These are phyloP conservation scores for Sporisorium exsertum DNA, from an alignment of 1,284 basidiomycete species.

Conservation along the genomic window DNA sequence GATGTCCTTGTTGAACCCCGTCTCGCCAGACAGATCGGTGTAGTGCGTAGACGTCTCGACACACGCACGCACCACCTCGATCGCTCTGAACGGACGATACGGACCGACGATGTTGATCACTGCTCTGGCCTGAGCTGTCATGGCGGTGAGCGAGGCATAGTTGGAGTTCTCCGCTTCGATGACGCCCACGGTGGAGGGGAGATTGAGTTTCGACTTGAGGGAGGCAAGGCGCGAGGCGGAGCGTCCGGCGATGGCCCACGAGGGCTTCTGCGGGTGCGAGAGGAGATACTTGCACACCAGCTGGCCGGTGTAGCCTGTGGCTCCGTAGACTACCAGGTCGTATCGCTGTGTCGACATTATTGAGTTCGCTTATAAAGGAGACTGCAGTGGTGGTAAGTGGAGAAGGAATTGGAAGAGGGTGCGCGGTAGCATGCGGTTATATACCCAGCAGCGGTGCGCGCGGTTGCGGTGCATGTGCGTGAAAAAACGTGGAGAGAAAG, in stretches of 20 bases:
- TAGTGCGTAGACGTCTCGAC: constrained; percentile 75
- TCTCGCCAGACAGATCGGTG: constrained; percentile 76
- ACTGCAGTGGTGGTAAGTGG: not conserved
- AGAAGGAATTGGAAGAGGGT: no score
- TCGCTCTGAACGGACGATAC: constrained; percentile 47
- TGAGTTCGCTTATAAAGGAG: no score
- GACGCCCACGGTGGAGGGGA: constrained; percentile 40
- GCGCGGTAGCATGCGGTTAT: not conserved
- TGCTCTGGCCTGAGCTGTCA: constrained; percentile 38
- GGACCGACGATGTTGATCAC: constrained; percentile 63
- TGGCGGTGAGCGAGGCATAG: constrained; percentile 36
- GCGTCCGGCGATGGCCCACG: constrained; percentile 62
- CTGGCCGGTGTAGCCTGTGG: constrained; percentile 64
- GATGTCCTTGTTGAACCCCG: constrained; percentile 71
- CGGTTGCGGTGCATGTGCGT: not conserved
- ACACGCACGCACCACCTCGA: constrained; percentile 72
- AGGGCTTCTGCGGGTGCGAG: constrained; percentile 41
- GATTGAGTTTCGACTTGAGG: constrained; percentile 36
- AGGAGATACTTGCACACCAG: constrained; percentile 55
- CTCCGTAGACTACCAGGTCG: constrained; percentile 60
- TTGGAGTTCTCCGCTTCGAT: constrained; percentile 50
- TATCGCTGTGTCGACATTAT: constrained; percentile 42
- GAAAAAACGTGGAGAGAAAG: not conserved
- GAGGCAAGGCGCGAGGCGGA: constrained; percentile 43
- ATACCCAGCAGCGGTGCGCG: not conserved